Evolutionary conservation across 106 monocot genomes (phyloP).

Genomic region (Dendrobium nobile): DNA sequence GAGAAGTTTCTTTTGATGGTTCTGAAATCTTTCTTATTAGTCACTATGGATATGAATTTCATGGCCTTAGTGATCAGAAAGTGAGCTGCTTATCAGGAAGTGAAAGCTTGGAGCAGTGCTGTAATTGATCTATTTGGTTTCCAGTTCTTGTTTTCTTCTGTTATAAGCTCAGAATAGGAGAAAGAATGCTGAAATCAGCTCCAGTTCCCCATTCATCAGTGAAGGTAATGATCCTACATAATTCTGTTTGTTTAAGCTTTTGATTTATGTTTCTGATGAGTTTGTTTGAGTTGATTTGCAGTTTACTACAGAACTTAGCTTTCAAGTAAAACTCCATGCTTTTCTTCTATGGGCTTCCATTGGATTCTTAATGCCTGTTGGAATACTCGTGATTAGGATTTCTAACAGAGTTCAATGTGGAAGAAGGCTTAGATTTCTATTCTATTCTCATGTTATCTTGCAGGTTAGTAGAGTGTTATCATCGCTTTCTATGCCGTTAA

Average conservation of each 20-base stretch:
- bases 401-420: conserved; percentile 28
- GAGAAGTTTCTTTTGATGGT: background rate
- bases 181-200: background rate
- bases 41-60: no score
- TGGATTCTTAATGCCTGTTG: conserved; percentile 74
- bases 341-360: conserved; percentile 72
- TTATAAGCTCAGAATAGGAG: background rate
- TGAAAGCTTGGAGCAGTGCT: no score
- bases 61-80: no score
- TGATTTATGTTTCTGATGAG: background rate
- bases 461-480: conserved; percentile 34
- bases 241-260: background rate
- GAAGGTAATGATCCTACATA: background rate
- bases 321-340: conserved; percentile 64
- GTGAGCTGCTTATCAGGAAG: no score
- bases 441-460: conserved; percentile 60
- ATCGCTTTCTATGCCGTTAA: background rate
- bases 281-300: conserved; percentile 15
- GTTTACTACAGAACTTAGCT: conserved; percentile 30
- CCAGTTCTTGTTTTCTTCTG: no score
- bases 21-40: no score
- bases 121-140: background rate
- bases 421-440: conserved; percentile 37
- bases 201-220: background rate
- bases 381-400: conserved; percentile 54